These are phyloP conservation scores for Ganoderma sp. DNA, from an alignment of 1,284 basidiomycete species.

Conservation along the genomic window DNA sequence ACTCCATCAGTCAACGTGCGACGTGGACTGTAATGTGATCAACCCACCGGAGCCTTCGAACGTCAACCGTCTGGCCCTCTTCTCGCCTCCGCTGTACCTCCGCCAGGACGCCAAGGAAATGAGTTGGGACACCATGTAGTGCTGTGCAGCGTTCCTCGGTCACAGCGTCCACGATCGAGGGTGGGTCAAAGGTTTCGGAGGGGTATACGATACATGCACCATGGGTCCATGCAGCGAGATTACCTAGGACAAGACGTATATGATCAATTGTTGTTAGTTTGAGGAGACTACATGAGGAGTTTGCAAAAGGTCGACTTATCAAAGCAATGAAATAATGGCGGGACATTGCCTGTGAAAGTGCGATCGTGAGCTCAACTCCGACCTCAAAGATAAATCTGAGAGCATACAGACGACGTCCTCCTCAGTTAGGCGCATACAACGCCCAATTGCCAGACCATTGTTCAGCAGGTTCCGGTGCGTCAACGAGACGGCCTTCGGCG, in stretches of 20 bases:
- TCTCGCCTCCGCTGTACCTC: slow-evolving; percentile 64
- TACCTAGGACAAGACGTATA: slow-evolving; percentile 79
- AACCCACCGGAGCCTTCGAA: slow-evolving; percentile 58
- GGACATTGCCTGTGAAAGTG: slow-evolving; percentile 65
- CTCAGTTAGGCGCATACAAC: slow-evolving; percentile 69
- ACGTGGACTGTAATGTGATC: background rate
- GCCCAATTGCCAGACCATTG: slow-evolving; percentile 74
- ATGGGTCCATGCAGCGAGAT: slow-evolving; percentile 80
- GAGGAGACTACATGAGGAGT: background rate
- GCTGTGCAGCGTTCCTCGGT: slow-evolving; percentile 74
- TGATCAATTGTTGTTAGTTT: slow-evolving; percentile 18
- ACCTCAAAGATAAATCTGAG: background rate
- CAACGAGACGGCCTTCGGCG: slow-evolving; percentile 79
- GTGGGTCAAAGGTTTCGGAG: slow-evolving; percentile 68
- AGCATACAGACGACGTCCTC: slow-evolving; percentile 70
- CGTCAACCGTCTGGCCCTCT: slow-evolving; percentile 53
- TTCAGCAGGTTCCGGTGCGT: slow-evolving; percentile 82
- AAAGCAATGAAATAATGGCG: slow-evolving; percentile 87
- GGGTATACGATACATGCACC: slow-evolving; percentile 80
- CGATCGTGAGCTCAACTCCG: background rate
- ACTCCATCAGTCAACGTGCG: background rate
- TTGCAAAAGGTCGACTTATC: slow-evolving; percentile 59
- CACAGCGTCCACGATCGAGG: slow-evolving; percentile 69
- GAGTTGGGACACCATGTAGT: slow-evolving; percentile 85
- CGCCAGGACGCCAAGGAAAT: slow-evolving; percentile 76